Conservation (phyloP, 148 eudicot genomes). For the Hydrangea macrophylla region DNA sequence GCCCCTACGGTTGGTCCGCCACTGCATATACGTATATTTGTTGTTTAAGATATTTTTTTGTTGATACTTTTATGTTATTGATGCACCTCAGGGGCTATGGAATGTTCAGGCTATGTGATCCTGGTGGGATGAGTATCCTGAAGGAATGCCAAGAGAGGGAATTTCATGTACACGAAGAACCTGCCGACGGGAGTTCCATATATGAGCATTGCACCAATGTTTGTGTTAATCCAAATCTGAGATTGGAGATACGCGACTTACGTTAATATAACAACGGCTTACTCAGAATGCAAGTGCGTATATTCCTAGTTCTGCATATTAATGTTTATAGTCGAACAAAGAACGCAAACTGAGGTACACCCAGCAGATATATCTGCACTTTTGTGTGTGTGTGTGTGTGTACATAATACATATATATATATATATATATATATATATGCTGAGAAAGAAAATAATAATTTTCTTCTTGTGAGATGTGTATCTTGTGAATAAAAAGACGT, state of each 20-base stretch:
- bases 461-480: not conserved
- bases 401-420: too few relatives aligned
- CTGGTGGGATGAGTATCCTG: constrained; percentile 50
- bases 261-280: constrained; percentile 26
- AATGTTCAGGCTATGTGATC: constrained; percentile 57
- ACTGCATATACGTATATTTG: too few relatives aligned
- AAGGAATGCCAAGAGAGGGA: constrained; percentile 58
- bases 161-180: constrained; percentile 58
- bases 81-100: constrained; percentile 50
- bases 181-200: constrained; percentile 47
- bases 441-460: not conserved
- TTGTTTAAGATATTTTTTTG: not conserved
- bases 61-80: not conserved
- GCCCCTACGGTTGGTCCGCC: too few relatives aligned
- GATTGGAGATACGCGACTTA: constrained; percentile 63
- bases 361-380: not conserved
- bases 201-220: constrained; percentile 73
- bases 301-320: not conserved
- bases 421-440: too few relatives aligned
- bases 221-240: constrained; percentile 54
- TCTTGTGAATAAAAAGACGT: not conserved
- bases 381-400: too few relatives aligned
- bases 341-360: not conserved
- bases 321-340: not conserved
- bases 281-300: not conserved